A percentile compares a stretch with the other conserved stretches of the same genome.
Conservation (phyloP, 495 filamentous ascomycete genomes). For the Neurospora hispaniola region DNA sequence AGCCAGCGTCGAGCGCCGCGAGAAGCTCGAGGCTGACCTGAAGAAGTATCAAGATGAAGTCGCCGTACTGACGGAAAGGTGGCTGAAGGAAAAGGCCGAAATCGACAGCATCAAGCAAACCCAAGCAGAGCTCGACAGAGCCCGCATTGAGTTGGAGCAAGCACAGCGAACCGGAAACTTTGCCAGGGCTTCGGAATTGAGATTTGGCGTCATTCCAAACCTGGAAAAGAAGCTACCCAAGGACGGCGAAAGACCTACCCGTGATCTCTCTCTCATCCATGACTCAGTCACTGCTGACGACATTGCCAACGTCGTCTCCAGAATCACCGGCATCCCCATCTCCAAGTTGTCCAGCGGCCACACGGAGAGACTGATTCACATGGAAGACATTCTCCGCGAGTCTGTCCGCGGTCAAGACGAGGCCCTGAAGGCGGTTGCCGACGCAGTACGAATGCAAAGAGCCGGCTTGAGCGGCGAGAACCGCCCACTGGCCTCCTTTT, state of each 20-base stretch:
- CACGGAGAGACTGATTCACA: slow-evolving; percentile 80
- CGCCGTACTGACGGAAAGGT: slow-evolving; percentile 55
- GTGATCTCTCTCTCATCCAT: slow-evolving; percentile 59
- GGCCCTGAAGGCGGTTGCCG: slow-evolving; percentile 78
- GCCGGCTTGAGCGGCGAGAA: slow-evolving; percentile 88
- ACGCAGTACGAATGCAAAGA: slow-evolving; percentile 88
- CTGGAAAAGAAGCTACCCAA: slow-evolving; percentile 71
- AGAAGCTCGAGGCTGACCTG: slow-evolving; percentile 67
- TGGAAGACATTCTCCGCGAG: slow-evolving; percentile 83
- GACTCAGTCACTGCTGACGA: slow-evolving; percentile 91
- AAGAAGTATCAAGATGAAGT: slow-evolving; percentile 64
- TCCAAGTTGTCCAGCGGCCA: slow-evolving; percentile 86
- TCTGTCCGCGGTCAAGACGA: slow-evolving; percentile 91
- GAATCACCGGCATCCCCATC: slow-evolving; percentile 85
- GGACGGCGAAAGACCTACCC: slow-evolving; percentile 45
- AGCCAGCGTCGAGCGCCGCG: slow-evolving; percentile 74
- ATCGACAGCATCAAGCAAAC: slow-evolving; percentile 77
- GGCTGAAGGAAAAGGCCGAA: slow-evolving; percentile 82
- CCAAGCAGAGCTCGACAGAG: slow-evolving; percentile 75
- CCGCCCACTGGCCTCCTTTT: slow-evolving; percentile 84
- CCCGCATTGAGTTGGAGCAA: slow-evolving; percentile 72
- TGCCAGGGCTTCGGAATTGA: slow-evolving; percentile 71
- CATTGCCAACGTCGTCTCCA: slow-evolving; percentile 83
- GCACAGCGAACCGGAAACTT: slow-evolving; percentile 91
- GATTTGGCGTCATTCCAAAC: slow-evolving; percentile 74